A percentile compares a stretch with the other conserved stretches of the same genome.
These are phyloP conservation scores for Eremochloa ophiuroides DNA, from an alignment of 176 grass and related monocot genomes.

Conservation along the genomic window DNA sequence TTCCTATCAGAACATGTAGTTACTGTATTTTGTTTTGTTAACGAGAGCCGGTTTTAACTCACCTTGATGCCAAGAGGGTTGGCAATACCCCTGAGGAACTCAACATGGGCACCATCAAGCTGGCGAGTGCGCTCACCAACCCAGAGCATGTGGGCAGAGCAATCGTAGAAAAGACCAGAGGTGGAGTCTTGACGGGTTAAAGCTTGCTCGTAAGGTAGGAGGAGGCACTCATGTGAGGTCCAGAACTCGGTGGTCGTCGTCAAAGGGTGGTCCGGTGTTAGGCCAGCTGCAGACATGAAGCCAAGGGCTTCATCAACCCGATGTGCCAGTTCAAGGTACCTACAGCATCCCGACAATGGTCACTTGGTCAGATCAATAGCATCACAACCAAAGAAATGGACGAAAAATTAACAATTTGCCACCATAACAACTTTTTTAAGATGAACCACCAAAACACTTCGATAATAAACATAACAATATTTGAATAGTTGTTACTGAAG, in stretches of 20 bases:
- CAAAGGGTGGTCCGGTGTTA: constrained; percentile 74
- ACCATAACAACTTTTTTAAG: background rate
- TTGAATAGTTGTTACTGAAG: background rate
- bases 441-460: background rate
- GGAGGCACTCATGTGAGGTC: constrained; percentile 94
- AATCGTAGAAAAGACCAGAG: constrained; percentile 76
- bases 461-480: background rate
- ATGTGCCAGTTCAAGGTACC: constrained; percentile 84
- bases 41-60: background rate
- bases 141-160: constrained; percentile 94
- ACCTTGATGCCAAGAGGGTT: constrained; percentile 95
- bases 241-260: constrained; percentile 86
- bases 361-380: background rate
- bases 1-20: background rate
- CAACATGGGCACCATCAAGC: constrained; percentile 83
- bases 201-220: constrained; percentile 81
- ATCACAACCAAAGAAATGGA: background rate
- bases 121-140: constrained; percentile 90
- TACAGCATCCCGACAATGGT: constrained; percentile 18
- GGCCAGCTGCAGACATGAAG: constrained; percentile 79
- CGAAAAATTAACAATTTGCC: background rate
- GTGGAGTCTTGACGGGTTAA: constrained; percentile 88
- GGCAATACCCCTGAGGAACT: constrained; percentile 82
- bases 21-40: background rate
- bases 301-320: constrained; percentile 80